These are phyloP conservation scores for Apocynum venetum DNA, from an alignment of 257 asterid species.

Conservation along the genomic window DNA sequence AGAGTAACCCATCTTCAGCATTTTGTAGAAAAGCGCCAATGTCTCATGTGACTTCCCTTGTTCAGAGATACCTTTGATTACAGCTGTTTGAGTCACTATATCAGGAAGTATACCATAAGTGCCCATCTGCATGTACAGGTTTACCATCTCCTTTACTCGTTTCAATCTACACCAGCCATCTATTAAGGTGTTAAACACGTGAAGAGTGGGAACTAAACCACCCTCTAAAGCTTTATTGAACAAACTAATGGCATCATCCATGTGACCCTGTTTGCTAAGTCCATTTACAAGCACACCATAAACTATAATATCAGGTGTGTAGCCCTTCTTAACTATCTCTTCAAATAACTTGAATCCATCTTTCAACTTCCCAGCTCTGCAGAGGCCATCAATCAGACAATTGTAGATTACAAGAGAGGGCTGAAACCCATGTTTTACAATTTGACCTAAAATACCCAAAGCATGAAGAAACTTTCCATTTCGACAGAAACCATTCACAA, in stretches of 20 bases:
- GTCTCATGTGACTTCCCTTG: conserved; percentile 22
- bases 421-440: conserved; percentile 16
- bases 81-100: conserved; percentile 29
- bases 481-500: conserved; percentile 17
- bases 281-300: conserved; percentile 16
- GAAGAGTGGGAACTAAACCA: conserved; percentile 27
- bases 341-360: conserved; percentile 30
- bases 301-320: conserved; percentile 13
- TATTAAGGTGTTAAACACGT: conserved; percentile 34
- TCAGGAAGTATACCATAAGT: conserved; percentile 29
- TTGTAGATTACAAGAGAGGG: not conserved
- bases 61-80: conserved; percentile 29
- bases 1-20: conserved; percentile 34
- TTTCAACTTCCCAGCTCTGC: conserved; percentile 29
- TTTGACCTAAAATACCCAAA: conserved; percentile 15
- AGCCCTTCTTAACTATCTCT: conserved; percentile 29
- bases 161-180: conserved; percentile 42
- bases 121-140: conserved; percentile 28
- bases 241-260: conserved; percentile 21
- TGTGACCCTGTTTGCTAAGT: conserved; percentile 21
- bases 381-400: conserved; percentile 26
- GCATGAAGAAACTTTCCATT: conserved; percentile 15
- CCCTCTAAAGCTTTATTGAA: conserved; percentile 25
- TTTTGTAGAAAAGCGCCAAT: conserved; percentile 28
- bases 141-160: conserved; percentile 21